These are phyloP conservation scores for Cyamopsis tetragonoloba DNA, from an alignment of 306 rosid species.

Conservation along the genomic window DNA sequence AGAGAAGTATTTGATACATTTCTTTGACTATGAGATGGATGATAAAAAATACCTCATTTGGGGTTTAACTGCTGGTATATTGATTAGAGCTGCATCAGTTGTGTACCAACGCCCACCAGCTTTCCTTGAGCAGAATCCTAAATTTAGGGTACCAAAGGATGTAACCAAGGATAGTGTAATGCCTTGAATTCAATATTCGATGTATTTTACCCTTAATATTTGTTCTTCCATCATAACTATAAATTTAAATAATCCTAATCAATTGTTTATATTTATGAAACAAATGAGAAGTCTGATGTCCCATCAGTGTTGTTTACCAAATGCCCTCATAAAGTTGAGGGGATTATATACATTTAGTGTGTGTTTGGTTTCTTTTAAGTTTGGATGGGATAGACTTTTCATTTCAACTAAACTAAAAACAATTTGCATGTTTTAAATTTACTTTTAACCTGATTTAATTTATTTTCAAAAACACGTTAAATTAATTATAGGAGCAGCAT, in stretches of 20 bases:
- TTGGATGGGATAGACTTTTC: too few species aligned
- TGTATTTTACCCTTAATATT: constrained; percentile 4
- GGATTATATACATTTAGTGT: too few species aligned
- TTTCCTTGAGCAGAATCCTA: constrained; percentile 83
- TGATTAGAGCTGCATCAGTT: constrained; percentile 86
- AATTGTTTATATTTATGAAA: constrained; percentile 6
- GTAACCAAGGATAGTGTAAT: constrained; percentile 38
- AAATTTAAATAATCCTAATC: not conserved
- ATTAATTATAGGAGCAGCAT: too few species aligned
- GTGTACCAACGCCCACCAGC: constrained; percentile 70
- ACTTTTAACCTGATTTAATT: too few species aligned
- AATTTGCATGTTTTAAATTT: too few species aligned
- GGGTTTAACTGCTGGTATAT: constrained; percentile 96
- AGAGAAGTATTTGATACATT: constrained; percentile 69
- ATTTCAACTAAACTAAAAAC: too few species aligned
- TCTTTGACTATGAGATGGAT: constrained; percentile 61
- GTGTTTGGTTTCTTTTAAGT: too few species aligned
- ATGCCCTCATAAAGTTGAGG: not conserved
- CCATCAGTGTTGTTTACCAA: not conserved
- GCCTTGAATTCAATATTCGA: constrained; percentile 33
- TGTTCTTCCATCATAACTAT: constrained; percentile 16
- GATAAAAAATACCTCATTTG: constrained; percentile 64
- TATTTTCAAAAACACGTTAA: too few species aligned
- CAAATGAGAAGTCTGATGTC: constrained; percentile 16
- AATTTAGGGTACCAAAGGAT: constrained; percentile 57